Base-by-base conservation (phyloP, 352 stramenopile species). In the Globisporangium alternatum region DNA sequence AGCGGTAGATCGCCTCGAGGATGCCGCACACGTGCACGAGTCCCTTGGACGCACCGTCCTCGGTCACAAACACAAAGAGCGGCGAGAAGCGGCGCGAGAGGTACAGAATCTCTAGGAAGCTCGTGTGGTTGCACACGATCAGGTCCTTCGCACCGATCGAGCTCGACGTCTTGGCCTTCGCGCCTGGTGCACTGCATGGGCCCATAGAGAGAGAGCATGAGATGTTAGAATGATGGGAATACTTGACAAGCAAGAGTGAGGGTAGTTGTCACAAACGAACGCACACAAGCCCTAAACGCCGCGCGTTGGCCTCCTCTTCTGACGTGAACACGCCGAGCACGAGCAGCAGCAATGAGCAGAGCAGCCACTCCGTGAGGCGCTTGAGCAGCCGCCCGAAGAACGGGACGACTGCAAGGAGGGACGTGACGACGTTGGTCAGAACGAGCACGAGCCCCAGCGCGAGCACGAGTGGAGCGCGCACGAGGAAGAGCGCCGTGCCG, bases 81-180 rank as follows among this genome's bases (percentile, higher is more conserved):
- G 86, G 86, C 57, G 86, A 95, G 66, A 89, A 95, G 41, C 86
- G 84, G 47, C 75, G 78, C 30, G 81, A 74, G 35, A 95, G 68
- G 71, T 91, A 93, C 51, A 93, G 52, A 13, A 95, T 64, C 72
- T 95, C 86, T 28, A 93, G 44, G 52, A 93, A 90, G 61, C 73
- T 91, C 67, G 83, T 91, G 74, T 89, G 78, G 71, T 95, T 95
- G 76, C 79, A 89, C 57, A 95, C 77, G 39, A 95, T 68, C 47
- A 95, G 69, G 44, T 93, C 83, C 21, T 78, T 73, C 0, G 76
- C 62, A 17, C 58, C 73, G 21, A 93, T 74, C 5, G 72, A 70
- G 48, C 72, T 48, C 12, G 51, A 56, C 3, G 56, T 53, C 49
- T 60, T 69, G 4, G 41, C 41, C 19, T 88, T 87, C 10, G 62